Evolutionary conservation across 805 yeast species (phyloP), one percentile per base, ranked within the genome.

Genomic region (Jamesozyma lodderae): DNA sequence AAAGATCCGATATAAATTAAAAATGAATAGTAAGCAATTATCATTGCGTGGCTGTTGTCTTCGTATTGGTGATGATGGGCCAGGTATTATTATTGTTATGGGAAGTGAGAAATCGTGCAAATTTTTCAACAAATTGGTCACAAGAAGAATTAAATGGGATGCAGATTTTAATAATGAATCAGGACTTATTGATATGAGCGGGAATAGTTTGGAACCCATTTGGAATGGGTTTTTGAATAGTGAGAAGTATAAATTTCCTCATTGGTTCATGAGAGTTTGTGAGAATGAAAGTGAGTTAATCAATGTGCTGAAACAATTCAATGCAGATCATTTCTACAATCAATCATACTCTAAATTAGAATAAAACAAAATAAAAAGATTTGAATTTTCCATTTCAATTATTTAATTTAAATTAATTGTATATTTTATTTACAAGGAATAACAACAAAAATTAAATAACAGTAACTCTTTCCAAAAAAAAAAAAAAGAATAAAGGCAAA

Each of bases 1-100:
- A 0, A 77, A 79, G 44, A 83, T 84, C 46, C 62, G 72, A 33
- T 87, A 66, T 60, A 83, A 87, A 52, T 70, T 88, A 6, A 88
- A 85, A 50, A 73, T 72, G 43, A 86, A 86, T 57, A 94, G 95
- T 1, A 76, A 76, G 45, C 90, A 90, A 53, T 55, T 76, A 34
- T 71, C 66, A 2, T 59, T 88, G 19, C 67, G 65, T 2, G 99
- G 98, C 0, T 65, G 75, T 19, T 69, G 79, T 41, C 50, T 79
- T 3, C 55, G 67, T 2, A 56, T 71, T 17, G 62, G 68, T 2
- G 58, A 53, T 6, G 52, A 51, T 10, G 66, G 66, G 0, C 70
- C 75, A 43, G 73, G 73, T 28, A 51, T 88, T 29, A 69, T 90
- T 0, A 65, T 90, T 2, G 80, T 76, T 1, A 90, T 84, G 49